phyloP scores from a whole-genome alignment of 768 basidiomycete genomes.

The Omphalotus guepiniiformis region DNA sequence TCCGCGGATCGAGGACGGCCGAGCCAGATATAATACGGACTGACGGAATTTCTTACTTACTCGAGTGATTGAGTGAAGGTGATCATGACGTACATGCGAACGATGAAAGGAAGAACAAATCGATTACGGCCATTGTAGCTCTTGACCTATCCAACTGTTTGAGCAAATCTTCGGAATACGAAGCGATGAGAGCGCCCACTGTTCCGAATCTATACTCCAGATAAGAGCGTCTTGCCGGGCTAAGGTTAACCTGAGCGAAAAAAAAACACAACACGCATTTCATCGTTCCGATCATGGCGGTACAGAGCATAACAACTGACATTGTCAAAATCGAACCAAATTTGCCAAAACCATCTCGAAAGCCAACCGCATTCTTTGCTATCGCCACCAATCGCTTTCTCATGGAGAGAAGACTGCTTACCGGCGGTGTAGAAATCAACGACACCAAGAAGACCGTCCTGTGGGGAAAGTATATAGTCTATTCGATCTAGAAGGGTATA shows the following conservation, averaged over 20 bases:
- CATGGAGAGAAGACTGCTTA: constrained; percentile 50
- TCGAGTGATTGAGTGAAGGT: background rate
- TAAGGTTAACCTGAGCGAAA: constrained; percentile 36
- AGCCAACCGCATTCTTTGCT: constrained; percentile 61
- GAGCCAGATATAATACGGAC: constrained; percentile 74
- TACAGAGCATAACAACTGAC: constrained; percentile 24
- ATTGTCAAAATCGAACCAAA: constrained; percentile 60
- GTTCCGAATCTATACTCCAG: constrained; percentile 79
- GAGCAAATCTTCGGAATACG: background rate
- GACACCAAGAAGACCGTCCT: constrained; percentile 58
- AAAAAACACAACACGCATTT: too few species aligned
- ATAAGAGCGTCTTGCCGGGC: constrained; percentile 61
- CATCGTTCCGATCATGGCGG: constrained; percentile 5
- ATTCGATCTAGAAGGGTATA: constrained; percentile 66
- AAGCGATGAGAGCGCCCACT: constrained; percentile 28
- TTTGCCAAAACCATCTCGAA: constrained; percentile 76
- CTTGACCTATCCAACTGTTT: constrained; percentile 38
- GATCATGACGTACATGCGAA: constrained; percentile 47
- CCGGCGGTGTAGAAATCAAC: constrained; percentile 70
- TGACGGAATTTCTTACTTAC: constrained; percentile 15
- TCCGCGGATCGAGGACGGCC: constrained; percentile 63
- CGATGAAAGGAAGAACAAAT: constrained; percentile 62
- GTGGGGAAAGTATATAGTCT: constrained; percentile 57
- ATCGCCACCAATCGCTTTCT: constrained; percentile 58
- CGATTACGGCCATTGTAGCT: constrained; percentile 70